Evolutionary conservation across 2,329 filamentous ascomycete genomes (phyloP).

Genomic region (Aspergillus ustus): DNA sequence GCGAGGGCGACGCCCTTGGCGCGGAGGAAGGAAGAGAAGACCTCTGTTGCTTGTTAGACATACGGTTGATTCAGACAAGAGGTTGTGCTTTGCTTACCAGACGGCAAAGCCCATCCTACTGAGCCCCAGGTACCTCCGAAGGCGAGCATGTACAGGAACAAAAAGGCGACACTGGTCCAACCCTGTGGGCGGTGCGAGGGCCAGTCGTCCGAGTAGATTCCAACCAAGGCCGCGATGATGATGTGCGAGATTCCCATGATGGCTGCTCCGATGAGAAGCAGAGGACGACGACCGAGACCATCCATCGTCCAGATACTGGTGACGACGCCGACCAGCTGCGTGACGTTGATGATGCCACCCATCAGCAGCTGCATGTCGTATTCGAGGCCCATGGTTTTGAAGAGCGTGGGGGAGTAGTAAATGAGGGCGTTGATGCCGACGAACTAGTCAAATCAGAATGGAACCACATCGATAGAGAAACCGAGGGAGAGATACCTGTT

Average conservation of each 20-base stretch:
- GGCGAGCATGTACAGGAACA: conserved; percentile 66
- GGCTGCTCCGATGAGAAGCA: conserved; percentile 51
- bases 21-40: conserved; percentile 65
- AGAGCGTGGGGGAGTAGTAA: conserved; percentile 67
- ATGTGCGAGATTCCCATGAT: conserved; percentile 55
- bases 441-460: conserved; percentile 37
- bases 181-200: conserved; percentile 55
- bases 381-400: conserved; percentile 54
- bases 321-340: conserved; percentile 51
- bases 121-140: conserved; percentile 66
- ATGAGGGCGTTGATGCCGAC: conserved; percentile 60
- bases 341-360: conserved; percentile 59
- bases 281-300: conserved; percentile 50
- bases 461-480: no score
- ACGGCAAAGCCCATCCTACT: conserved; percentile 51
- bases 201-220: conserved; percentile 58
- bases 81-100: no score
- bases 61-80: no score
- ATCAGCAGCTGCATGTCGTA: conserved; percentile 56
- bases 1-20: conserved; percentile 70
- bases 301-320: conserved; percentile 57
- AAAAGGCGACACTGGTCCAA: conserved; percentile 61
- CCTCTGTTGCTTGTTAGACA: conserved; percentile 56
- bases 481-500: conserved; percentile 45
- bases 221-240: conserved; percentile 60